Evolutionary conservation across 352 stramenopile genomes (phyloP).

Genomic region (Phytophthora pseudosyringae): DNA sequence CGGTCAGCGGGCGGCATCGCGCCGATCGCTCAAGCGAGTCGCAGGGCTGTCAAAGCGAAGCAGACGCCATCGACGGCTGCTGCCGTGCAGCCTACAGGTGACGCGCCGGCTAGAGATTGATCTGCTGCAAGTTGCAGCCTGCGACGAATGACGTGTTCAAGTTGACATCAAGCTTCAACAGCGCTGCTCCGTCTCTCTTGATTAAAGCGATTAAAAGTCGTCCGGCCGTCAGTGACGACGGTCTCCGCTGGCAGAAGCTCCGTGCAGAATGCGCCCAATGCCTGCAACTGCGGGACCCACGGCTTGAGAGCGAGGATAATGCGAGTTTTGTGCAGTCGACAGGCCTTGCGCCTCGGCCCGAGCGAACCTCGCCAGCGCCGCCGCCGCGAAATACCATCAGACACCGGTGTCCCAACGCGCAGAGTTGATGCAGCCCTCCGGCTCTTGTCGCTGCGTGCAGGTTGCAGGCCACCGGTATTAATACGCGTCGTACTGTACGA

Average conservation of each 20-base stretch:
- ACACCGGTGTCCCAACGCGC: slow-evolving; percentile 4
- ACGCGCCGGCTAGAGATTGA: slow-evolving; percentile 9
- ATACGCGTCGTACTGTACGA: not conserved
- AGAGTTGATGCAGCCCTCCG: slow-evolving; percentile 17
- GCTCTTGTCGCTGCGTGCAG: slow-evolving; percentile 21
- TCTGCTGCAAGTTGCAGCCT: slow-evolving; percentile 10
- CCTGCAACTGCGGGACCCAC: not conserved
- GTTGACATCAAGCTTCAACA: slow-evolving; percentile 34
- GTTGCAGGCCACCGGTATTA: slow-evolving; percentile 1
- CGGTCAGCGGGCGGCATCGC: not conserved
- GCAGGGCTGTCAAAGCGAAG: slow-evolving; percentile 8
- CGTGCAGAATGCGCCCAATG: not conserved
- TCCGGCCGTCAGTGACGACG: not conserved
- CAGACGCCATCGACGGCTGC: not conserved
- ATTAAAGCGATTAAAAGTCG: slow-evolving; percentile 34
- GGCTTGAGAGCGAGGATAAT: not conserved
- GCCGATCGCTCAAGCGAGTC: not conserved
- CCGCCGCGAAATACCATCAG: slow-evolving; percentile 11
- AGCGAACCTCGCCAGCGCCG: slow-evolving; percentile 8
- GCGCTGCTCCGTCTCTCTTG: slow-evolving; percentile 28
- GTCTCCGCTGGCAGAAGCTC: not conserved
- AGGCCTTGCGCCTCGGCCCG: not conserved
- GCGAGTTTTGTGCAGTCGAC: not conserved
- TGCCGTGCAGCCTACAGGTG: not conserved
- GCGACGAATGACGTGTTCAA: slow-evolving; percentile 27